Conservation (phyloP, 2,329 filamentous ascomycete species). For the Grosmannia clavigera region DNA sequence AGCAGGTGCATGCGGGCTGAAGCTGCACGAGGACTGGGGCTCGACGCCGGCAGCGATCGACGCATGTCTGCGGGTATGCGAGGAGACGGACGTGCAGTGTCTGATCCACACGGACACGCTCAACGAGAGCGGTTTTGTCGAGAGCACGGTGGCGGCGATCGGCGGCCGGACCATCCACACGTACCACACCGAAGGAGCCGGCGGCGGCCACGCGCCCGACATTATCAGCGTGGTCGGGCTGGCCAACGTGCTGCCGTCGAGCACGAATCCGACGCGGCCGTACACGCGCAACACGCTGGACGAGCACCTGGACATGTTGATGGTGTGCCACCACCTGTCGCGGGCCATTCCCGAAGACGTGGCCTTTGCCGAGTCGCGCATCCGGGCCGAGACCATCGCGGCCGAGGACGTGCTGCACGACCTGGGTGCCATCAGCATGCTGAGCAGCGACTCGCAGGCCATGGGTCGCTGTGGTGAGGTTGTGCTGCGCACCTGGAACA, state of each 20-base stretch:
- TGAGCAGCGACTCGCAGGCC: constrained; percentile 88
- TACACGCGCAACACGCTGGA: constrained; percentile 88
- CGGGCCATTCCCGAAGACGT: constrained; percentile 93
- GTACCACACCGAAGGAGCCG: constrained; percentile 92
- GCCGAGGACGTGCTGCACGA: constrained; percentile 95
- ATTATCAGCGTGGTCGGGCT: constrained; percentile 91
- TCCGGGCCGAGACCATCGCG: constrained; percentile 90
- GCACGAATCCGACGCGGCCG: constrained; percentile 84
- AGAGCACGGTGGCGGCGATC: constrained; percentile 78
- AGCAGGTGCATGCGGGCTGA: constrained; percentile 81
- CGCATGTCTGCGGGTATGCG: constrained; percentile 71
- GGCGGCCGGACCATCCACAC: constrained; percentile 84
- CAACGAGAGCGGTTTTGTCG: constrained; percentile 95
- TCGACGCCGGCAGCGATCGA: constrained; percentile 86
- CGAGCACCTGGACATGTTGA: constrained; percentile 95
- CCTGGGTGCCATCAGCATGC: constrained; percentile 92
- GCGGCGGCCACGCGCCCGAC: constrained; percentile 88
- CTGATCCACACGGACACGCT: constrained; percentile 93
- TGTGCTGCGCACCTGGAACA: constrained; percentile 88
- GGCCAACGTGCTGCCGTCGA: constrained; percentile 75
- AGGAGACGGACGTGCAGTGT: constrained; percentile 84
- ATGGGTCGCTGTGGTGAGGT: constrained; percentile 97
- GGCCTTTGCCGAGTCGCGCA: constrained; percentile 86
- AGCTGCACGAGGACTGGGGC: constrained; percentile 95
- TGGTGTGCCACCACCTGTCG: constrained; percentile 92